Base-by-base conservation (phyloP, 148 eudicot genomes). In the Rhododendron simsii region DNA sequence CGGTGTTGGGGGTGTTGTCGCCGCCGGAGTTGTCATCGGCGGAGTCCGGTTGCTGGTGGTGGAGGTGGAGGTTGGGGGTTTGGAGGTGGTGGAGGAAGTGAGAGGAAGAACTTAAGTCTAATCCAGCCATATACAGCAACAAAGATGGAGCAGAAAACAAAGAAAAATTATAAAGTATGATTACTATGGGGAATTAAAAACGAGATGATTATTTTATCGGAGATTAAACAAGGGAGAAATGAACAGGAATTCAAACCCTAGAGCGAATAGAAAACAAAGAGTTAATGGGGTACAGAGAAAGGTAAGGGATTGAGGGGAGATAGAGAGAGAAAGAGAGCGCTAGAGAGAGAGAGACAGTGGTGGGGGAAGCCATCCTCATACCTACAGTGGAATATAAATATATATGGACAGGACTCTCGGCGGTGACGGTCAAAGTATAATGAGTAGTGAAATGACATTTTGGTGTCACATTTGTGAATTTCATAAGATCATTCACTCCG, bases 1-100 rank as follows among this genome's bases (percentile, higher is more conserved):
- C 86, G n/a, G 83, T 33, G 55, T 81, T 63, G 23, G 84, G 78
- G 37, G 53, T 76, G 35, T 84, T 83, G 84, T 87, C 84, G 20
- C 87, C 90, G 41, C 89, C 91, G 45, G 91, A 87, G 85, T 74
- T 51, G 33, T 85, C 61, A 15, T 88, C 90, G 15, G 86, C 85
- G 44, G n/a, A 20, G 65, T 92, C 82, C 23, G 88, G 90, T 5
- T 87, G 93, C 14, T 59, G 76, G 76, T 71, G 76, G 76, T 89
- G 89, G 87, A 90, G 92, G 77, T 90, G 93, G 63, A 88, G 91
- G 71, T 89, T 88, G 28, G 91, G 88, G 50, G 91, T 86, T 67
- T 91, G 91, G 83, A 88, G 91, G 78, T 89, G 92, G 39, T 90
- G 85, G 63, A 89, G 80, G 85, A 90, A 90, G 85, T 81, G 90